Evolutionary conservation across 2,329 filamentous ascomycete genomes (phyloP).

Genomic region (Aspergillus tanneri): DNA sequence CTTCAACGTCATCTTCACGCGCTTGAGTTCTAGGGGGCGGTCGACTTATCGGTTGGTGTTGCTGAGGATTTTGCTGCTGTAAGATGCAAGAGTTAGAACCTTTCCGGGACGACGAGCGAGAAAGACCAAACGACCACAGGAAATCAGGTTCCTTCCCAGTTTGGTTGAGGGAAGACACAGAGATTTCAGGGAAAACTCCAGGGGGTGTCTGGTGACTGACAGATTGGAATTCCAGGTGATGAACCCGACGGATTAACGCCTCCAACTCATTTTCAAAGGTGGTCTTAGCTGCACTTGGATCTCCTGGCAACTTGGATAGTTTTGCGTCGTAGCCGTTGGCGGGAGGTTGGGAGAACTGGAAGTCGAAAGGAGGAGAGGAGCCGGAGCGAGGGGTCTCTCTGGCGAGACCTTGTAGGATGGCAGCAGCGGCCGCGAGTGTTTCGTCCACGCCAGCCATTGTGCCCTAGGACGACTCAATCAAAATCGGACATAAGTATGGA

Average conservation of each 20-base stretch:
- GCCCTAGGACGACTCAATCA: constrained; percentile 31
- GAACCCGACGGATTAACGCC: constrained; percentile 73
- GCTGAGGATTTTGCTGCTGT: constrained; percentile 40
- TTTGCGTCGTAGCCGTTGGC: constrained; percentile 53
- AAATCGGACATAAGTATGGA: constrained; percentile 23
- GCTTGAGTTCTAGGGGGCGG: constrained; percentile 34
- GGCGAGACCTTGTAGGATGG: constrained; percentile 48
- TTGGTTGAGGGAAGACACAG: constrained; percentile 61
- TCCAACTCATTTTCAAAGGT: constrained; percentile 79
- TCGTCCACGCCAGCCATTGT: constrained; percentile 50
- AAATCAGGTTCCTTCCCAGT: constrained; percentile 45
- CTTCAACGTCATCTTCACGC: constrained; percentile 33
- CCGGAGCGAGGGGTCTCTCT: constrained; percentile 38
- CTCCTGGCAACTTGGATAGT: constrained; percentile 72
- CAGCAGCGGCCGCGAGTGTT: constrained; percentile 48
- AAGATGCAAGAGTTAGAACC: constrained; percentile 33
- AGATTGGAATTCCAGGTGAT: constrained; percentile 77
- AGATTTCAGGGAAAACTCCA: constrained; percentile 73
- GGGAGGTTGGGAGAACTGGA: constrained; percentile 30
- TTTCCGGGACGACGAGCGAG: constrained; percentile 35
- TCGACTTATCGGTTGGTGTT: constrained; percentile 38
- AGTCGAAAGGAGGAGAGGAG: constrained; percentile 38
- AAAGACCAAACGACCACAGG: constrained; percentile 35
- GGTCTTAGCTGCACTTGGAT: constrained; percentile 71
- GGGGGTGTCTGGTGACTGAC: constrained; percentile 58